Evolutionary conservation across 345 rosid species (phyloP).

Genomic region (Cochlearia excelsa): DNA sequence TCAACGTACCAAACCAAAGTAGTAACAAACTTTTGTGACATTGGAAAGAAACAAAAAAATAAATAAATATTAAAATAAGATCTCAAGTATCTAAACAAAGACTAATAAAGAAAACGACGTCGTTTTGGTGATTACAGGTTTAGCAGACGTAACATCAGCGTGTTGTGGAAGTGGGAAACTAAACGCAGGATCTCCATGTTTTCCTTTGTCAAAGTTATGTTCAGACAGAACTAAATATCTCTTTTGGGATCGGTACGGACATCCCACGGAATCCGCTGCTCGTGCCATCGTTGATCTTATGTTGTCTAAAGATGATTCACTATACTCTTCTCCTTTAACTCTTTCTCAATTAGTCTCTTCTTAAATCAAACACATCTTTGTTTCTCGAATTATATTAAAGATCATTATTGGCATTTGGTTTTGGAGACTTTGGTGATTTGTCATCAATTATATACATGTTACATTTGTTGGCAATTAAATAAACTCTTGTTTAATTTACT

Average conservation of each 20-base stretch:
- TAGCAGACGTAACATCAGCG: slow-evolving; percentile 56
- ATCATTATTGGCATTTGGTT: not conserved
- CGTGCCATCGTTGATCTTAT: slow-evolving; percentile 44
- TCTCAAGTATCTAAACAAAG: too few species aligned
- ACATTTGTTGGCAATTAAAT: too few species aligned
- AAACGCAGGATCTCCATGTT: slow-evolving; percentile 51
- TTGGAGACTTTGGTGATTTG: slow-evolving; percentile 4
- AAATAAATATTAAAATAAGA: too few species aligned
- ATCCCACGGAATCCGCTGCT: slow-evolving; percentile 65
- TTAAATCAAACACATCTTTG: too few species aligned
- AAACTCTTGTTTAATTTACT: too few species aligned
- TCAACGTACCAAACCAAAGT: not conserved
- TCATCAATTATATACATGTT: not conserved
- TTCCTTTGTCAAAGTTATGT: slow-evolving; percentile 52
- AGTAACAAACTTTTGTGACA: too few species aligned
- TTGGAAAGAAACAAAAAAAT: too few species aligned
- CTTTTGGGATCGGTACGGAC: slow-evolving; percentile 68
- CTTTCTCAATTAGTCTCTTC: slow-evolving; percentile 41
- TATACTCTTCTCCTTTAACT: slow-evolving; percentile 46
- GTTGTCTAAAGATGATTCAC: slow-evolving; percentile 40
- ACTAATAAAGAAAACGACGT: too few species aligned
- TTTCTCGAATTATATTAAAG: too few species aligned
- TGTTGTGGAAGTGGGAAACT: slow-evolving; percentile 74
- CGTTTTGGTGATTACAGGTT: slow-evolving; percentile 41
- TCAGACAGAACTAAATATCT: slow-evolving; percentile 57